A percentile compares a stretch with the other conserved stretches of the same genome.
Evolutionary conservation across 1,139 yeast species (phyloP).

Genomic region (Pichia kudriavzevii): DNA sequence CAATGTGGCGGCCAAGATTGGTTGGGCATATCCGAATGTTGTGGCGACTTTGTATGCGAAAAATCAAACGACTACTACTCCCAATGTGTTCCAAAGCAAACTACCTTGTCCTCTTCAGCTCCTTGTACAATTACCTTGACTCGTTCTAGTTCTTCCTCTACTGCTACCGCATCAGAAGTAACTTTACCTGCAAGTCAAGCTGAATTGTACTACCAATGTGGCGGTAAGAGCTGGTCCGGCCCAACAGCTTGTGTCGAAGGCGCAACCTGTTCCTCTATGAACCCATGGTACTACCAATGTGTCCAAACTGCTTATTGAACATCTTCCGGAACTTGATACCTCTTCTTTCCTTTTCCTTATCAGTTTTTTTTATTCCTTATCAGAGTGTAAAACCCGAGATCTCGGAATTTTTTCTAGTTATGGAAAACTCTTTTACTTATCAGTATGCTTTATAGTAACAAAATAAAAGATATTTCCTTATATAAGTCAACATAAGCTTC

Average conservation of each 20-base stretch:
- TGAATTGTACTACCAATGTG: constrained; percentile 14
- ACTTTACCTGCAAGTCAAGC: too few species aligned
- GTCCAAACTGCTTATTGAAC: constrained; percentile 1
- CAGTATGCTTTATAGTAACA: too few species aligned
- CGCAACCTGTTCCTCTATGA: constrained; percentile 10
- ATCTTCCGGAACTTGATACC: background rate
- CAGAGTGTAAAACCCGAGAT: too few species aligned
- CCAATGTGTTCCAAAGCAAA: constrained; percentile 13
- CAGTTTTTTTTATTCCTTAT: too few species aligned
- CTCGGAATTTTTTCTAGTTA: too few species aligned
- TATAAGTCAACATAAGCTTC: too few species aligned
- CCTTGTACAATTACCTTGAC: too few species aligned
- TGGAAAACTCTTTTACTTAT: too few species aligned
- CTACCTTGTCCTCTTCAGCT: constrained; percentile 7
- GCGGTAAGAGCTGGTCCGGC: constrained; percentile 13
- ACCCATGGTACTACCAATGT: constrained; percentile 13
- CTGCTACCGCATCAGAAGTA: background rate
- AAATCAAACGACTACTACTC: constrained; percentile 13
- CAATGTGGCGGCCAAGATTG: constrained; percentile 18
- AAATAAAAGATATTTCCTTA: too few species aligned
- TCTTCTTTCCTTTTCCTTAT: too few species aligned
- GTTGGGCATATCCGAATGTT: constrained; percentile 14
- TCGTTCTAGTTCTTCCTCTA: background rate
- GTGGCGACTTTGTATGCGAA: constrained; percentile 9
- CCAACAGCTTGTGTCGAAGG: constrained; percentile 7